Evolutionary conservation across 108 stramenopile species (phyloP).

Genomic region (Pseudonitzschia delicatissima): DNA sequence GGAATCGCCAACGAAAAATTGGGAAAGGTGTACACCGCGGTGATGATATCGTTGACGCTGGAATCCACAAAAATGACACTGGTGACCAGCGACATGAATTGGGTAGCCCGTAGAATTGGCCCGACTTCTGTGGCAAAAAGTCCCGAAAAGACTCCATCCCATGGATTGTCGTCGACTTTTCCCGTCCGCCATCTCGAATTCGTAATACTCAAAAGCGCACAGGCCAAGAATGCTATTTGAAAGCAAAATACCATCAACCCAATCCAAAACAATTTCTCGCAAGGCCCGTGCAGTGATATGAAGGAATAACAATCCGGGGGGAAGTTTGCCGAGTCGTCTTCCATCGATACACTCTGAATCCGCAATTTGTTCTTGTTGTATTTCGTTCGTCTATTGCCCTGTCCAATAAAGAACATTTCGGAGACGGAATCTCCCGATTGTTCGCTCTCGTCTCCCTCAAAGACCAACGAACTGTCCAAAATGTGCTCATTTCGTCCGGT

Average conservation of each 20-base stretch:
- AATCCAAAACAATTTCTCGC: neutral
- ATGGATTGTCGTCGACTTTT: neutral
- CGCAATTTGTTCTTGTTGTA: too few species aligned
- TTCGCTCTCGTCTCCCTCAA: too few species aligned
- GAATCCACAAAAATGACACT: neutral
- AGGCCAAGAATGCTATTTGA: neutral
- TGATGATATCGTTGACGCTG: neutral
- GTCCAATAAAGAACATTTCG: too few species aligned
- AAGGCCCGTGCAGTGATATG: slow-evolving; percentile 2
- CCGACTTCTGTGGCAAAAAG: neutral
- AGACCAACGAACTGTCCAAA: too few species aligned
- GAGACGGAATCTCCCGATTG: too few species aligned
- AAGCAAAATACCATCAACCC: slow-evolving; percentile 1
- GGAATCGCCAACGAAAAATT: neutral
- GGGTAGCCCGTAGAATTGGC: too few species aligned
- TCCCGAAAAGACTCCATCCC: neutral
- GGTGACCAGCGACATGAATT: neutral
- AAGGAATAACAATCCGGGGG: slow-evolving; percentile 2
- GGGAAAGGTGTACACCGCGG: neutral
- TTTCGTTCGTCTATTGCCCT: too few species aligned
- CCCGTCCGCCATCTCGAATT: neutral
- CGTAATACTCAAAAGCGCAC: neutral
- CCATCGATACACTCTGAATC: too few species aligned
- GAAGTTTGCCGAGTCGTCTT: too few species aligned
- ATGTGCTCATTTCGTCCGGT: too few species aligned